Evolutionary conservation across 1,284 basidiomycete genomes (phyloP), one percentile per base, ranked within the genome.

Genomic region (Gymnopus androsaceus): DNA sequence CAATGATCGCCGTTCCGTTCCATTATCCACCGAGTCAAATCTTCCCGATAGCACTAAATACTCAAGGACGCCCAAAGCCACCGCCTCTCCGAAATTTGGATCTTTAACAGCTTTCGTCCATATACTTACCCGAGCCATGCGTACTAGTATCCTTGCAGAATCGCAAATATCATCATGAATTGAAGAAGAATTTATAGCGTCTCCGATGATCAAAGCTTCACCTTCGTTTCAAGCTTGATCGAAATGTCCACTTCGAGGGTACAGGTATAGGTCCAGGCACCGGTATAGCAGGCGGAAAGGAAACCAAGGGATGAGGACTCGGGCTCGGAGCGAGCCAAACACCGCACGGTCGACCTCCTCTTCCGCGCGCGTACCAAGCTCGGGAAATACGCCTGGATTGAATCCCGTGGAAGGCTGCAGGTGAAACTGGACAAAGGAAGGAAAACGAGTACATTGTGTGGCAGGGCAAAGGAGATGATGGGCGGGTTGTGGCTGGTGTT

Each of bases 371-470:
- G 79, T 17, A 80, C 84, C 11, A 91, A 88, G 67, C 66, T 70
- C 50, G 84, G 81, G 2, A 73, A 76, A 3, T 94, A 90, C 71
- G 80, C 93, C 23, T 96, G 94, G 94, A 75, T 96, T 25, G 92
- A 95, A 67, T 89, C 85, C 54, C 78, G 87, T n/a, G 94, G 94
- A 1, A 78, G 92, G 38, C 75, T 96, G 37, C 89, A 95, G 65
- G 82, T 91, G 55, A 94, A 95, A 72, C 88, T 92, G 0, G 92
- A 92, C 1, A 95, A 95, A 67, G 92, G 92, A 0, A 77, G 92
- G 41, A 95, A 96, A 68, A 90, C 92, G 2, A 92, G 96, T 63
- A 84, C 96, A 42, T 77, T 95, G 21, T 85, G 84, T 56, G 94
- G 88, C 1, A 78, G 94, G 6, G 80, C 84, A 25, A 76, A 87